phyloP scores from a whole-genome alignment of 805 yeast species.

The Cyberlindnera meyerae region DNA sequence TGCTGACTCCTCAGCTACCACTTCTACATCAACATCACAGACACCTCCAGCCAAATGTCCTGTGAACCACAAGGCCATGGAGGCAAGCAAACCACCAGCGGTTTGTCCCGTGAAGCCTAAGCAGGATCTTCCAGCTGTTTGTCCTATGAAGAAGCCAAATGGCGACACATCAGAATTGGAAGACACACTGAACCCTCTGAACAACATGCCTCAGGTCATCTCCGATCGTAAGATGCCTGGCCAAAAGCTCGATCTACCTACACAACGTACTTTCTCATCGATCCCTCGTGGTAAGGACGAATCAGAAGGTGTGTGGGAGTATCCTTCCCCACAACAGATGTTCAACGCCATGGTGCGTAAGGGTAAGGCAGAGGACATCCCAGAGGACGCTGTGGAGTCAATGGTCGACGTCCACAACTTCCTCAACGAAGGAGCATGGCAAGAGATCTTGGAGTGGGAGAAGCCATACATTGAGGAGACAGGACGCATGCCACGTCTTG shows the following conservation, averaged over 20 bases:
- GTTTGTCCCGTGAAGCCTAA: conserved; percentile 37
- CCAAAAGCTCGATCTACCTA: conserved; percentile 73
- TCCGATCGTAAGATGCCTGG: conserved; percentile 69
- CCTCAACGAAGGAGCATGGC: conserved; percentile 97
- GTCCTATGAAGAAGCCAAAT: conserved; percentile 34
- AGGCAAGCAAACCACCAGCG: conserved; percentile 16
- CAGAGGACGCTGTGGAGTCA: conserved; percentile 91
- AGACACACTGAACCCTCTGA: conserved; percentile 62
- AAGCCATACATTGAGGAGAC: conserved; percentile 53
- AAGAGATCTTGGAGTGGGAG: conserved; percentile 91
- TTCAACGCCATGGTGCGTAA: conserved; percentile 94
- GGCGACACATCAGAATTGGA: not conserved
- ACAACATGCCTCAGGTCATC: conserved; percentile 81
- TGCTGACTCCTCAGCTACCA: conserved; percentile 3
- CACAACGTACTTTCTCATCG: conserved; percentile 74
- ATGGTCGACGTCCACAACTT: conserved; percentile 98
- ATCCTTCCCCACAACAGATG: conserved; percentile 99
- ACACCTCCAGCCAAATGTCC: conserved; percentile 10
- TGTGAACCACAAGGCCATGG: conserved; percentile 6
- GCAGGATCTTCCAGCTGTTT: conserved; percentile 30
- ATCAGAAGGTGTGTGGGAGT: conserved; percentile 87
- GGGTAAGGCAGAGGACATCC: conserved; percentile 82
- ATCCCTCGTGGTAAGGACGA: conserved; percentile 77
- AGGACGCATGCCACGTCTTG: conserved; percentile 64
- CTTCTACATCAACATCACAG: not conserved